Evolutionary conservation across 2,329 filamentous ascomycete genomes (phyloP), one percentile per base, ranked within the genome.

Genomic region (Xylaria sp.): DNA sequence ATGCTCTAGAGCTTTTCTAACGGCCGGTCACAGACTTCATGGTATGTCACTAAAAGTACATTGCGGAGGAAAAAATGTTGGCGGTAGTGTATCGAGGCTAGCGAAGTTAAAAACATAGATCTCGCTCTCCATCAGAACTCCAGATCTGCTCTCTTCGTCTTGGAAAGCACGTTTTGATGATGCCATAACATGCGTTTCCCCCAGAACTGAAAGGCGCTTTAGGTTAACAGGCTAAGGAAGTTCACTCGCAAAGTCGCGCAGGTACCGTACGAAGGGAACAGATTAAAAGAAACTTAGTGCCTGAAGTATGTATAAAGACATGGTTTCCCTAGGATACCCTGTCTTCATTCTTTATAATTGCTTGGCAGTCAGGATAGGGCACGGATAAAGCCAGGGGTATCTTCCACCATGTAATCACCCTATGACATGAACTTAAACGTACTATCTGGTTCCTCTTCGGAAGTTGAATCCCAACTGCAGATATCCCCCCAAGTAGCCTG

Each of bases 81-180:
- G 75, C 71, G 0, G 75, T 73, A 3, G 76, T 77, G 76, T 77
- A 52, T 77, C 75, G 46, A 77, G 72, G 3, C 76, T 75, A 3
- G 75, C 75, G n/a, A 77, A 77, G 56, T 74, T 76, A 57, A 76
- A 62, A 8, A 74, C 70, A n/a, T 75, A 82, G 6, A 87, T 81
- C 66, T 87, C 84, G 0, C 69, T 67, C 53, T 81, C 79, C 0
- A 74, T 81, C 36, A 81, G 75, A 12, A 76, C 67, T 46, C 76
- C 76, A 7, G 58, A 59, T 25, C 18, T 66, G 52, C 57, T 61
- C 8, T 72, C 59, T 10, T 76, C 73, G 12, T 73, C 69, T 59
- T 78, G 72, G 4, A 76, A 76, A 4, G 70, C 72, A 12, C 72
- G 70, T 9, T 72, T 43, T 10, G 75, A 46, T 4, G 56, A 63